Base-by-base conservation (phyloP, 768 basidiomycete genomes). In the Pholiota conissans region DNA sequence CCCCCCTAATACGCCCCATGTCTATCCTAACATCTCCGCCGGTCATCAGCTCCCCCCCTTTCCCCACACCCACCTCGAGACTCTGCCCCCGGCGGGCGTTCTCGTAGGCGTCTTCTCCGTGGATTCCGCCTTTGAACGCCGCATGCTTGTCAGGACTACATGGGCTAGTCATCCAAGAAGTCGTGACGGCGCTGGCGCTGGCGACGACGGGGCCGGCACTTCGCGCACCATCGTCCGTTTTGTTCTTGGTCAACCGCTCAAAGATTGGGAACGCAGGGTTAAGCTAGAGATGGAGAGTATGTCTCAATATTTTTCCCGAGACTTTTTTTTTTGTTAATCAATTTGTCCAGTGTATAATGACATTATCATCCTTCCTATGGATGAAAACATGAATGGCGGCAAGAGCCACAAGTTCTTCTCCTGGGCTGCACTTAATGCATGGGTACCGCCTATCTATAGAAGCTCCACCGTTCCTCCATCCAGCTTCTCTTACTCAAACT, bases 341-440 rank as follows among this genome's bases (percentile, higher is more conserved):
- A 5, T 57, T 9, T 53, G 46, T 13, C 14, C 68, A 93, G 91
- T 83, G 70, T 93, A 87, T 70, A 90, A 93, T 66, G 93, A 95
- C 69, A 89, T 95, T 57, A 76, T 94, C 61, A 79, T 95, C 48
- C 79, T 97, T 42, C 90, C 93, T 26, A 85, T 88, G 42, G 67
- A 83, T 9, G 96, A 98, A 75, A 97, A 98, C 72, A 98, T 98
- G 96, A 98, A 98, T 72, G 76, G 82, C 48, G 96, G 96, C 56
- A 98, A 98, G 73, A 91, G 91, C 4, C 81, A 96, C 67, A 84
- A 89, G 1, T 98, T 88, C 75, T 98, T 95, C 77, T 84, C 85
- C 13, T 98, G 96, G 96, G 93, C 95, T 4, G 84, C 91, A 34
- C 83, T 87, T 66, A 87, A 91, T 63, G 94, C 94, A 9, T 94